Percentiles rank a stretch among this genome's conserved stretches.
Conservation (phyloP, 2,329 filamentous ascomycete species). For the Fusarium neocosmosporiellum region DNA sequence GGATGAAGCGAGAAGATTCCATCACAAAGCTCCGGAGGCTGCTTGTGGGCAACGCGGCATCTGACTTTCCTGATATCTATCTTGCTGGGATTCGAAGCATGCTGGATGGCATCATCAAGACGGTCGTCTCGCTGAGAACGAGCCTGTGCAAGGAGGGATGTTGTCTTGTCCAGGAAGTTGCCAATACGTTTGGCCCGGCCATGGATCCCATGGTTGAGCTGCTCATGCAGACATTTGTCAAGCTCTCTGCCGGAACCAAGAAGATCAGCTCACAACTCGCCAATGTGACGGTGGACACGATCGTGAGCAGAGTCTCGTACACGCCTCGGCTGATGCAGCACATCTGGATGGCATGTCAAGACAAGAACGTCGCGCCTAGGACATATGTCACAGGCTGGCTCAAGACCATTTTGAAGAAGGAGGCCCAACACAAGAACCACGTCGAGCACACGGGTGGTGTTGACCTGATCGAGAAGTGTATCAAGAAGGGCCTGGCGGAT, state of each 20-base stretch:
- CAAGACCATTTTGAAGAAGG: conserved; percentile 82
- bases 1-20: conserved; percentile 86
- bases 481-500: conserved; percentile 90
- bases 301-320: conserved; percentile 84
- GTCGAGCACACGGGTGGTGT: conserved; percentile 88
- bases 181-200: conserved; percentile 77
- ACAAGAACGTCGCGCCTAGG: conserved; percentile 93
- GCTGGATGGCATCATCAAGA: conserved; percentile 90
- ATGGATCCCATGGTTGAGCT: conserved; percentile 93
- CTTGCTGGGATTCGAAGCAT: conserved; percentile 76
- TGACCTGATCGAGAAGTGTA: conserved; percentile 85
- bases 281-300: conserved; percentile 81
- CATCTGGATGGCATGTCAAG: conserved; percentile 82
- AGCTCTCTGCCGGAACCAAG: conserved; percentile 89
- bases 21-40: conserved; percentile 81
- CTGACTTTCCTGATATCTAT: conserved; percentile 79
- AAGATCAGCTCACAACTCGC: conserved; percentile 90
- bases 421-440: conserved; percentile 80
- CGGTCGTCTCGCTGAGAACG: conserved; percentile 83
- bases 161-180: conserved; percentile 85
- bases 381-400: conserved; percentile 85
- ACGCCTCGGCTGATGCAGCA: conserved; percentile 86
- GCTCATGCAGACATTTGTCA: conserved; percentile 88
- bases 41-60: conserved; percentile 83
- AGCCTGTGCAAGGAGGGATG: conserved; percentile 91